phyloP scores from a whole-genome alignment of 768 basidiomycete species.

The Kwoniella bestiolae region DNA sequence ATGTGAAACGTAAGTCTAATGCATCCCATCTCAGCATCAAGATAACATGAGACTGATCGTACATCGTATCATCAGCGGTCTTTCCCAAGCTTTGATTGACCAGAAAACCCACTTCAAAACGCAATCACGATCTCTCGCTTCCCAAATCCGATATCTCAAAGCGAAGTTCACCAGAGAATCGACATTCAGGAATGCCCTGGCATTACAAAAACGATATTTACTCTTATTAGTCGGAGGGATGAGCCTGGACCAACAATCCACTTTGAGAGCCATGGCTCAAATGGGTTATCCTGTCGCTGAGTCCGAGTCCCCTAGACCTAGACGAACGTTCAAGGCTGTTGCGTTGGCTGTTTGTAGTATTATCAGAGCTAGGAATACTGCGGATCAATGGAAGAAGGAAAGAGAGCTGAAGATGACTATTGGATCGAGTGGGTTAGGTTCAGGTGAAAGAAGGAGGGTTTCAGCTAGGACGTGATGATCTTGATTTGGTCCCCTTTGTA shows the following conservation, averaged over 20 bases:
- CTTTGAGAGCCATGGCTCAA: constrained; percentile 50
- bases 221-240: constrained; percentile 66
- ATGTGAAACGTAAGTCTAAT: constrained; percentile 61
- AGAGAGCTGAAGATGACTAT: constrained; percentile 32
- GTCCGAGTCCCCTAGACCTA: constrained; percentile 30
- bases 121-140: constrained; percentile 65
- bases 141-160: constrained; percentile 90
- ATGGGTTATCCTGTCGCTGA: constrained; percentile 52
- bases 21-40: background rate
- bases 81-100: constrained; percentile 13
- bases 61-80: constrained; percentile 3
- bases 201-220: constrained; percentile 87
- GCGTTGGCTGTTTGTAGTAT: constrained; percentile 46
- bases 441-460: constrained; percentile 33
- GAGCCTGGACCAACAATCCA: constrained; percentile 55
- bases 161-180: constrained; percentile 87
- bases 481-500: background rate
- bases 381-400: constrained; percentile 39
- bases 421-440: constrained; percentile 8
- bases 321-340: constrained; percentile 44
- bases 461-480: constrained; percentile 20
- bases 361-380: constrained; percentile 46
- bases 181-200: constrained; percentile 72
- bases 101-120: constrained; percentile 40
- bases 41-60: background rate